Percentiles rank a stretch among this genome's conserved stretches.
These are phyloP conservation scores for Cyberlindnera petersonii DNA, from an alignment of 805 yeast genomes.

Conservation along the genomic window DNA sequence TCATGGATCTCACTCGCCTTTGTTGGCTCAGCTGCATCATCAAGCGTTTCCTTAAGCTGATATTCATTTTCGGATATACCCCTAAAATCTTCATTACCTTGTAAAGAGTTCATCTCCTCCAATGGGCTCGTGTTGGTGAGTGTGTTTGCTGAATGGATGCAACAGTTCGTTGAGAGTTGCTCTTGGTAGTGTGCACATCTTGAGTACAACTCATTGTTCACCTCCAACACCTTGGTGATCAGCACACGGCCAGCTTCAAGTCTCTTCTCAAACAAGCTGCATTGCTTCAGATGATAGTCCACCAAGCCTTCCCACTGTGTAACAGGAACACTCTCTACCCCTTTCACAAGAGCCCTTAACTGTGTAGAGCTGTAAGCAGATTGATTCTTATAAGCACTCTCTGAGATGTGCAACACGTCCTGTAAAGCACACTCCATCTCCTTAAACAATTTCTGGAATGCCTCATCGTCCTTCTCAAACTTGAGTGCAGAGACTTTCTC, in stretches of 20 bases:
- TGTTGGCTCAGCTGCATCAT: not conserved
- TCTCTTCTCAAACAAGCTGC: slow-evolving; percentile 5
- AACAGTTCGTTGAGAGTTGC: not conserved
- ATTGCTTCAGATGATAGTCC: slow-evolving; percentile 6
- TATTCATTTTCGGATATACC: no score
- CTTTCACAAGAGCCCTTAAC: slow-evolving; percentile 4
- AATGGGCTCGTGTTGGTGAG: no score
- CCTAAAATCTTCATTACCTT: not conserved
- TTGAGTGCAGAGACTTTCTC: no score
- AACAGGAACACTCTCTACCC: not conserved
- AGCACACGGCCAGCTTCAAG: slow-evolving; percentile 12
- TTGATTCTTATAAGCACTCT: not conserved
- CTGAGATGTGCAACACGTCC: slow-evolving; percentile 1
- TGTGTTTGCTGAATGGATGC: no score
- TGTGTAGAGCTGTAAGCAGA: slow-evolving; percentile 2
- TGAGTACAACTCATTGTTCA: slow-evolving; percentile 15
- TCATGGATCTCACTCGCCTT: not conserved
- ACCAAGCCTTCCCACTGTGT: slow-evolving; percentile 13
- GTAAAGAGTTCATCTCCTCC: not conserved
- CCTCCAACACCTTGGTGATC: slow-evolving; percentile 21
- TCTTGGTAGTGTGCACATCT: not conserved
- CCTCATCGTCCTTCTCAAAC: not conserved
- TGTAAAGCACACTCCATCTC: slow-evolving; percentile 12
- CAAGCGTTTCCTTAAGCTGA: not conserved
- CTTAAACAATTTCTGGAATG: not conserved